Conservation (phyloP, 2,329 filamentous ascomycete genomes). For the Curvularia eragrostidis region DNA sequence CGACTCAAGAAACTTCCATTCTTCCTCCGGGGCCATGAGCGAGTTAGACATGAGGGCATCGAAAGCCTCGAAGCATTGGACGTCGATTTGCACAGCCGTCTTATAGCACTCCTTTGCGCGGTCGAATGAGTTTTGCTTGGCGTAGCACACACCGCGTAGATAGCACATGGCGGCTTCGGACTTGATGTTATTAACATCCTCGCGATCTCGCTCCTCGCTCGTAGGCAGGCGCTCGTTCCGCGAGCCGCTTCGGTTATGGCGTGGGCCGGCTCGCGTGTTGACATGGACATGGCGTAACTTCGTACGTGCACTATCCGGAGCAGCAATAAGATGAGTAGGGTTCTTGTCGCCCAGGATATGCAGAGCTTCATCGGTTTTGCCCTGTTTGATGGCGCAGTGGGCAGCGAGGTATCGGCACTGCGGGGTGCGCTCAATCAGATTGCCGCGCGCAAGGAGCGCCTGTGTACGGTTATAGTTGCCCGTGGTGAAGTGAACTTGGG, state of each 20-base stretch:
- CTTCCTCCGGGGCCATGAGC: slow-evolving; percentile 85
- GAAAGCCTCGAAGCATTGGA: slow-evolving; percentile 98
- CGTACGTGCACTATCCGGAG: slow-evolving; percentile 68
- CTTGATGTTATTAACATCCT: slow-evolving; percentile 76
- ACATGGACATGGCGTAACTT: slow-evolving; percentile 73
- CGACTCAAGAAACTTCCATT: slow-evolving; percentile 86
- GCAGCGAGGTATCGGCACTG: slow-evolving; percentile 92
- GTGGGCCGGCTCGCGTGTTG: slow-evolving; percentile 57
- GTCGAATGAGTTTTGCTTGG: slow-evolving; percentile 97
- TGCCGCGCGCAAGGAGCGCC: slow-evolving; percentile 81
- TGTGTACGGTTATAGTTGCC: slow-evolving; percentile 94
- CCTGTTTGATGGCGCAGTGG: slow-evolving; percentile 93
- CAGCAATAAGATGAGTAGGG: slow-evolving; percentile 83
- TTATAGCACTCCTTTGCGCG: slow-evolving; percentile 98
- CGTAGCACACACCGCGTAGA: slow-evolving; percentile 88
- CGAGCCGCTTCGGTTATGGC: slow-evolving; percentile 52
- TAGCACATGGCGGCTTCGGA: slow-evolving; percentile 99
- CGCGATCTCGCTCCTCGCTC: slow-evolving; percentile 68
- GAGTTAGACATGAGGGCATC: slow-evolving; percentile 98
- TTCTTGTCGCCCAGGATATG: slow-evolving; percentile 88
- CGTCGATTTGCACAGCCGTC: slow-evolving; percentile 93
- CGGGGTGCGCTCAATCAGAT: slow-evolving; percentile 79
- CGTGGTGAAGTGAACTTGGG: slow-evolving; percentile 96
- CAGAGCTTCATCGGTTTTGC: slow-evolving; percentile 87
- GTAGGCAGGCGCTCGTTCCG: slow-evolving; percentile 62